Evolutionary conservation across 139 green algal genomes (phyloP).

Genomic region (Chlamydomonas urium): DNA sequence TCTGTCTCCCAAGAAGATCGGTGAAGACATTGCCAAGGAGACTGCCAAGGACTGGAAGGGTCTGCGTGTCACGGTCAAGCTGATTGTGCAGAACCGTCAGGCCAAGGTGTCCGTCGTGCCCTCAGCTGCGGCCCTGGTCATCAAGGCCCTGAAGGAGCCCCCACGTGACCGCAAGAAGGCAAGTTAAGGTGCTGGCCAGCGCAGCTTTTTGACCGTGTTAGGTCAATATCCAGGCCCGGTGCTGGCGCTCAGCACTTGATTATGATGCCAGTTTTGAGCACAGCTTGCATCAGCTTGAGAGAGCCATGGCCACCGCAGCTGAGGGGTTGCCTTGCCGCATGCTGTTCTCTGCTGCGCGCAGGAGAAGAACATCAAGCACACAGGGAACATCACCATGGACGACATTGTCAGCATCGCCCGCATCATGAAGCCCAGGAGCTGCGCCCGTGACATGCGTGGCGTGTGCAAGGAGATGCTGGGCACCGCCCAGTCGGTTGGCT

Average conservation of each 20-base stretch:
- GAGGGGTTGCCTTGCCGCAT: not conserved
- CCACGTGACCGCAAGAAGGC: slow-evolving; percentile 93
- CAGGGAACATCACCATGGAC: slow-evolving; percentile 90
- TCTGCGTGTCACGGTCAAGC: slow-evolving; percentile 96
- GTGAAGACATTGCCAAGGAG: slow-evolving; percentile 99
- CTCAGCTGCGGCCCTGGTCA: slow-evolving; percentile 91
- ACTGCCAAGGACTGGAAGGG: slow-evolving; percentile 99
- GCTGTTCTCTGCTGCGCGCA: slow-evolving; percentile 31
- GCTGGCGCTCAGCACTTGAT: too few relatives aligned
- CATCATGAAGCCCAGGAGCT: slow-evolving; percentile 90
- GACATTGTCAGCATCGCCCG: slow-evolving; percentile 95
- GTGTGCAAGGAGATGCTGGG: slow-evolving; percentile 99
- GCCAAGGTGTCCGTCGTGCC: slow-evolving; percentile 97
- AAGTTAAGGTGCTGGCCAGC: too few relatives aligned
- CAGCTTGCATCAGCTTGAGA: too few relatives aligned
- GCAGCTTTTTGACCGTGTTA: too few relatives aligned
- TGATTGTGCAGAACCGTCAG: slow-evolving; percentile 97
- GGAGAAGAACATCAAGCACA: slow-evolving; percentile 99
- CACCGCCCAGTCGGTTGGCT: slow-evolving; percentile 92
- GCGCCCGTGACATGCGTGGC: slow-evolving; percentile 81
- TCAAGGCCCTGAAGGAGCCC: slow-evolving; percentile 98
- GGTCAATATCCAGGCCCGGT: too few relatives aligned
- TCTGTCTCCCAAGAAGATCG: slow-evolving; percentile 99
- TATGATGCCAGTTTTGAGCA: too few relatives aligned
- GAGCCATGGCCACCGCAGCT: too few relatives aligned